Evolutionary conservation across 441 rosid genomes (phyloP).

Genomic region (Adansonia gregorii): DNA sequence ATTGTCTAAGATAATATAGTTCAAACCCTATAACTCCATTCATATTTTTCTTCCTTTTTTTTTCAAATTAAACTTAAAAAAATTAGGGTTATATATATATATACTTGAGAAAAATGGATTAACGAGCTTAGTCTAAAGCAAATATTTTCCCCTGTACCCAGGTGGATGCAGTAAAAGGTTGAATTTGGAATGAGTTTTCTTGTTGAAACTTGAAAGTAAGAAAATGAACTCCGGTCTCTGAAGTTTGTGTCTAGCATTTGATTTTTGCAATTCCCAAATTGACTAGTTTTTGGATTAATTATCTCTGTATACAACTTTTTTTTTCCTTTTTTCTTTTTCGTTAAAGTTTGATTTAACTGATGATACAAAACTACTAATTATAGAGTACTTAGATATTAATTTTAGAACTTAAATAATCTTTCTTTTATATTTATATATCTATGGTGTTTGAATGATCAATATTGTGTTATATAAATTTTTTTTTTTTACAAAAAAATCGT

Average conservation of each 20-base stretch:
- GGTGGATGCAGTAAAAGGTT: neutral
- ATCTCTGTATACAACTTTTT: neutral
- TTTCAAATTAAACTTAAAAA: neutral
- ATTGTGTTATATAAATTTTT: neutral
- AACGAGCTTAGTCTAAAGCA: neutral
- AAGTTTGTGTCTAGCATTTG: neutral
- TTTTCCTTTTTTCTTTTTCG: too few relatives aligned
- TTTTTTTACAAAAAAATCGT: too few relatives aligned
- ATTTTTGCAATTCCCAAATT: neutral
- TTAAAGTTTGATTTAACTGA: too few relatives aligned
- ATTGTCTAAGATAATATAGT: neutral
- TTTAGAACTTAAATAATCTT: too few relatives aligned
- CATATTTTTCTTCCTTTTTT: neutral
- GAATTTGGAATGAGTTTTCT: slow-evolving; percentile 13
- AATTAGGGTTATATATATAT: neutral
- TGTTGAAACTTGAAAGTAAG: neutral
- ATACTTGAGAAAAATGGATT: neutral
- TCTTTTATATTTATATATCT: too few relatives aligned
- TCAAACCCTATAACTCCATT: neutral
- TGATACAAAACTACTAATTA: too few relatives aligned
- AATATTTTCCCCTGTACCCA: neutral
- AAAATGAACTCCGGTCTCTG: neutral
- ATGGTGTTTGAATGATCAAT: neutral
- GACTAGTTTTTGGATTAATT: neutral
- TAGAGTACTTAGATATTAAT: neutral